Percentiles rank a stretch among this genome's conserved stretches.
Conservation (phyloP, 106 monocot species). For the Allium fistulosum region DNA sequence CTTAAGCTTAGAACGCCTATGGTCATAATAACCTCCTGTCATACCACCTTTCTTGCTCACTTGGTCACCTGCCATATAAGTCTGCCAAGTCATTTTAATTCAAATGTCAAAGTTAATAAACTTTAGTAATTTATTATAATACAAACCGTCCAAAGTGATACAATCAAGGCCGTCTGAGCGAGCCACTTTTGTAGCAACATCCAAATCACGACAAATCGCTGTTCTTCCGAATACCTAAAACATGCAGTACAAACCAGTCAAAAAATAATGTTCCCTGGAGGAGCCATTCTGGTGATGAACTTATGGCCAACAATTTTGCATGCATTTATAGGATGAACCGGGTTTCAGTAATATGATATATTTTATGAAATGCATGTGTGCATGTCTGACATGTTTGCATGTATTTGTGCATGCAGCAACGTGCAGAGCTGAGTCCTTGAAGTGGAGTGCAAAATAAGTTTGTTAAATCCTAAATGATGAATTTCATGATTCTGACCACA, state of each 20-base stretch:
- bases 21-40: slow-evolving; percentile 99
- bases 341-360: too few relatives aligned
- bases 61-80: slow-evolving; percentile 71
- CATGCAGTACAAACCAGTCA: background rate
- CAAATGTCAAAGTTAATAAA: slow-evolving; percentile 2
- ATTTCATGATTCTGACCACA: too few relatives aligned
- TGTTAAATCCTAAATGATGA: too few relatives aligned
- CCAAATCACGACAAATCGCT: slow-evolving; percentile 88
- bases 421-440: too few relatives aligned
- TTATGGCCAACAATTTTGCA: background rate
- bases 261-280: too few relatives aligned
- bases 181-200: slow-evolving; percentile 91
- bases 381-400: too few relatives aligned
- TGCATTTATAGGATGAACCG: too few relatives aligned
- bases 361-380: too few relatives aligned
- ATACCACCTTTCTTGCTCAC: slow-evolving; percentile 99
- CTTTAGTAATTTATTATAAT: background rate
- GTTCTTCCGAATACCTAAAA: slow-evolving; percentile 93
- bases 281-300: too few relatives aligned
- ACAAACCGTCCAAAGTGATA: slow-evolving; percentile 82
- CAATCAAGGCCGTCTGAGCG: slow-evolving; percentile 78
- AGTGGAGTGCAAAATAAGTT: too few relatives aligned
- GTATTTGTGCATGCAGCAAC: too few relatives aligned
- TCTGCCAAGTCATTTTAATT: slow-evolving; percentile 4
- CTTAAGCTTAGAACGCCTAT: slow-evolving; percentile 80